Percentiles rank a stretch among this genome's conserved stretches.
These are phyloP conservation scores for Hypoxylon trugodes DNA, from an alignment of 495 filamentous ascomycete species.

Conservation along the genomic window DNA sequence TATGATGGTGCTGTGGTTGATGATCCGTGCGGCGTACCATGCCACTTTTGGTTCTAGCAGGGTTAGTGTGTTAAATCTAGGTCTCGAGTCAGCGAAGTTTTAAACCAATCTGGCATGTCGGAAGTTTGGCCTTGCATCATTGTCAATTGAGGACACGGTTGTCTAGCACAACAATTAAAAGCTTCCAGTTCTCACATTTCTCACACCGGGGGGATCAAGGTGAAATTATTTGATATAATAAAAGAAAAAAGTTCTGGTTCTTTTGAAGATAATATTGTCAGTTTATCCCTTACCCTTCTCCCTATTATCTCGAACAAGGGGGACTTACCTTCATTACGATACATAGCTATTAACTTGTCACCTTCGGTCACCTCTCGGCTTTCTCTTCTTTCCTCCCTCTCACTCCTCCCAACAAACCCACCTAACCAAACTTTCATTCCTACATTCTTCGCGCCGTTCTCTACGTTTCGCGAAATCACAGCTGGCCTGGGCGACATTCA, in stretches of 20 bases:
- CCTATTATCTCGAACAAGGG: not conserved
- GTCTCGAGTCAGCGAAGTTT: slow-evolving; percentile 19
- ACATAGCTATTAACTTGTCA: too few species aligned
- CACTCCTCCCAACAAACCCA: slow-evolving; percentile 11
- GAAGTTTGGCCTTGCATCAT: slow-evolving; percentile 43
- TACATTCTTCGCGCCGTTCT: slow-evolving; percentile 13
- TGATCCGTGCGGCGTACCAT: slow-evolving; percentile 26
- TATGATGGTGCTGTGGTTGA: too few species aligned
- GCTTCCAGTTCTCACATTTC: slow-evolving; percentile 11
- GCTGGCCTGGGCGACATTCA: slow-evolving; percentile 32
- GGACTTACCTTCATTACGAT: too few species aligned
- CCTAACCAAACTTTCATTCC: not conserved
- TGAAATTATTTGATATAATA: too few species aligned
- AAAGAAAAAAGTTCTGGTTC: too few species aligned
- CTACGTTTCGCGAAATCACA: slow-evolving; percentile 34
- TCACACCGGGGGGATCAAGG: not conserved
- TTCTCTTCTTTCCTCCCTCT: not conserved
- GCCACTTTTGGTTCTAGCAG: slow-evolving; percentile 25
- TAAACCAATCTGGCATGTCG: slow-evolving; percentile 39
- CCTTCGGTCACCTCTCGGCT: too few species aligned
- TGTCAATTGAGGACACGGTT: slow-evolving; percentile 50
- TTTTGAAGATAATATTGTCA: too few species aligned
- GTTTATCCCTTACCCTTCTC: too few species aligned
- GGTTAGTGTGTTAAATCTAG: too few species aligned
- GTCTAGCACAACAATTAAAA: slow-evolving; percentile 41